A percentile compares a stretch with the other conserved stretches of the same genome.
phyloP scores from a whole-genome alignment of 371 early-diverging fungal species.

The Mortierella sp. region DNA sequence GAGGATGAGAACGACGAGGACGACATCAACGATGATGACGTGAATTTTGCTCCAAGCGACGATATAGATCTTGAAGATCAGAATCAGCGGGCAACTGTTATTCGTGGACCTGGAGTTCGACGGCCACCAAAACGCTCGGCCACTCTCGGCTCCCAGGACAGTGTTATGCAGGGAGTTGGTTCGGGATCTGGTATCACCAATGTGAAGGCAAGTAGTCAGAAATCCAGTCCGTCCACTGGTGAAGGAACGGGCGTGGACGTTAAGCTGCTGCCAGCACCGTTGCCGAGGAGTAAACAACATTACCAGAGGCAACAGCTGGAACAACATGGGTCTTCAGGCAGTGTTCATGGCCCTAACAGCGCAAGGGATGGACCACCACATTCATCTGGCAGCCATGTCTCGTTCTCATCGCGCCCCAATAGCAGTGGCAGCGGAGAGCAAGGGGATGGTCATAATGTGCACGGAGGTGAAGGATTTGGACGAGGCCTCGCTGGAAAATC shows the following conservation, averaged over 20 bases:
- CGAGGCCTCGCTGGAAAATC: constrained; percentile 29
- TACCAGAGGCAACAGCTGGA: constrained; percentile 41
- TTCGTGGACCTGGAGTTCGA: constrained; percentile 2
- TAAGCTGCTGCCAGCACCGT: constrained; percentile 45
- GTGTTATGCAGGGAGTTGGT: constrained; percentile 16
- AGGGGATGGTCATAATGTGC: constrained; percentile 2
- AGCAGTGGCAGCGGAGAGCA: constrained; percentile 13
- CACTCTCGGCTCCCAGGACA: constrained; percentile 29
- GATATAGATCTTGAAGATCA: not conserved
- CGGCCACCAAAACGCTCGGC: constrained; percentile 33
- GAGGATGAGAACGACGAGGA: not conserved
- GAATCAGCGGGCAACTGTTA: constrained; percentile 3
- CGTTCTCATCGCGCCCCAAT: constrained; percentile 20
- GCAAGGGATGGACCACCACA: constrained; percentile 3
- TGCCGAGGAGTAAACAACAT: constrained; percentile 45
- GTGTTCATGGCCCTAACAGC: not conserved
- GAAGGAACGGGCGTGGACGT: constrained; percentile 20
- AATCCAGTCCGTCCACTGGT: constrained; percentile 1
- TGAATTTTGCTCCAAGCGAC: not conserved
- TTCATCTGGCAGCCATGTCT: constrained; percentile 15
- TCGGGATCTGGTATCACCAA: constrained; percentile 20
- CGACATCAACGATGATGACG: constrained; percentile 1
- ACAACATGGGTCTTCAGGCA: constrained; percentile 17
- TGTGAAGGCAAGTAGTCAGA: constrained; percentile 7
- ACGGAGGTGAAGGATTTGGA: constrained; percentile 25